Conservation (phyloP, 1,284 basidiomycete species). For the Vanrija humicola region DNA sequence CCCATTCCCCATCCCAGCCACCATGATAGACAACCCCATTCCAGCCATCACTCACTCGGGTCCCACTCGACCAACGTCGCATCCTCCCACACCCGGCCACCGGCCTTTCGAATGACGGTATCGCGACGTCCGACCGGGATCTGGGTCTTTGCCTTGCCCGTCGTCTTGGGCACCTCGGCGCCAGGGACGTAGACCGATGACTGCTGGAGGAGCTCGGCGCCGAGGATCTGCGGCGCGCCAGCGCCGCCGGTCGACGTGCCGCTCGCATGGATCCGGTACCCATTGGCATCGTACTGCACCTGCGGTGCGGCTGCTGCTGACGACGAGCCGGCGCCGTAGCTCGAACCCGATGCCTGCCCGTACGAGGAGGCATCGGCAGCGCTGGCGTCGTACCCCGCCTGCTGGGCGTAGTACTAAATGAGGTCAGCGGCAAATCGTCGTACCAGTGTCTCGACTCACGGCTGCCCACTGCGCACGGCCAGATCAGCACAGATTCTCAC, state of each 20-base stretch:
- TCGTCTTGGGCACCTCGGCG: background rate
- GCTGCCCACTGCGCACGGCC: conserved; percentile 33
- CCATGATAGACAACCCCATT: background rate
- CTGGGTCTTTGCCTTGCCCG: conserved; percentile 11
- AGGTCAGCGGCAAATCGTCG: background rate
- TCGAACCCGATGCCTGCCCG: background rate
- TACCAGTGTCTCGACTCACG: conserved; percentile 19
- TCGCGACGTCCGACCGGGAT: conserved; percentile 65
- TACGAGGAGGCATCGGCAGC: background rate
- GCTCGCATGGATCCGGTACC: conserved; percentile 14
- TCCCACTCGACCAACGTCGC: conserved; percentile 97
- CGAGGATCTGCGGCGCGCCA: conserved; percentile 13
- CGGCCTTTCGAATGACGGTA: conserved; percentile 91
- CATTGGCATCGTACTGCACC: conserved; percentile 15
- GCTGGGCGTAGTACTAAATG: conserved; percentile 47
- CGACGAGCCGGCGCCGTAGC: conserved; percentile 5
- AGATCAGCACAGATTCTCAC: background rate
- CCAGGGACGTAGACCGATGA: conserved; percentile 27
- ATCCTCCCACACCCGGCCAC: conserved; percentile 96
- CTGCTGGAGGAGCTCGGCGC: conserved; percentile 33
- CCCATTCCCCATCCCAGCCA: too few relatives aligned
- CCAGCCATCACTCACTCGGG: conserved; percentile 62
- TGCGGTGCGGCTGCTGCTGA: conserved; percentile 2
- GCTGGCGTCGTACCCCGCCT: conserved; percentile 45
- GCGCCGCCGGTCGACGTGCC: background rate